phyloP scores from a whole-genome alignment of 148 eudicot species.

The Rhododendron vialii region DNA sequence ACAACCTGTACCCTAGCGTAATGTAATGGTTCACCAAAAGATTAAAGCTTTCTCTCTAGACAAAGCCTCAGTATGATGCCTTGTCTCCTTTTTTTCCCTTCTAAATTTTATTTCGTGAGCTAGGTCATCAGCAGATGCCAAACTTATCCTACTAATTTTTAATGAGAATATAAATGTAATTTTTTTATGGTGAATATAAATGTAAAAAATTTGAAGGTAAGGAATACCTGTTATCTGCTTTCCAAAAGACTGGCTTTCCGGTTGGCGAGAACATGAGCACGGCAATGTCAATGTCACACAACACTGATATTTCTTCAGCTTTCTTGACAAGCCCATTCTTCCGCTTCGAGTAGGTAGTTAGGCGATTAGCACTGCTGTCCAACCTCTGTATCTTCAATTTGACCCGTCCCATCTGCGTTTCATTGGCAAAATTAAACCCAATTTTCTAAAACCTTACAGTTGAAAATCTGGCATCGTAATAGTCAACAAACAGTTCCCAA shows the following conservation, averaged over 20 bases:
- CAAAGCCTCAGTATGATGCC: neutral
- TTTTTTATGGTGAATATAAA: too few relatives aligned
- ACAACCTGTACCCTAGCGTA: neutral
- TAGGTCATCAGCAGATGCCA: neutral
- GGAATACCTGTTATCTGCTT: slow-evolving; percentile 14
- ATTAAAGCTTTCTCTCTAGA: neutral
- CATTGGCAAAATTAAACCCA: neutral
- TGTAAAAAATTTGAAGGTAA: neutral
- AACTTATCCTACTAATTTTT: neutral
- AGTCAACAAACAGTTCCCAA: neutral
- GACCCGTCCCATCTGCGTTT: slow-evolving; percentile 46
- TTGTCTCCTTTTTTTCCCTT: neutral
- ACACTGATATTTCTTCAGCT: slow-evolving; percentile 35
- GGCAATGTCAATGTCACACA: slow-evolving; percentile 39
- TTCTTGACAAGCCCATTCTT: slow-evolving; percentile 39
- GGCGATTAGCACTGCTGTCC: slow-evolving; percentile 34
- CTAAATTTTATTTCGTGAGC: neutral
- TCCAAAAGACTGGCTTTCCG: slow-evolving; percentile 24
- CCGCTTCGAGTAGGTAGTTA: slow-evolving; percentile 38
- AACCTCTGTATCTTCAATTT: slow-evolving; percentile 37
- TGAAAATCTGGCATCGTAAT: neutral
- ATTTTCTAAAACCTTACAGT: neutral
- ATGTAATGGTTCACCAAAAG: neutral
- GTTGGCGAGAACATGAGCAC: slow-evolving; percentile 50
- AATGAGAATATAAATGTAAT: neutral